These are phyloP conservation scores for Samsoniella hepiali DNA, from an alignment of 2,329 filamentous ascomycete species.

Conservation along the genomic window DNA sequence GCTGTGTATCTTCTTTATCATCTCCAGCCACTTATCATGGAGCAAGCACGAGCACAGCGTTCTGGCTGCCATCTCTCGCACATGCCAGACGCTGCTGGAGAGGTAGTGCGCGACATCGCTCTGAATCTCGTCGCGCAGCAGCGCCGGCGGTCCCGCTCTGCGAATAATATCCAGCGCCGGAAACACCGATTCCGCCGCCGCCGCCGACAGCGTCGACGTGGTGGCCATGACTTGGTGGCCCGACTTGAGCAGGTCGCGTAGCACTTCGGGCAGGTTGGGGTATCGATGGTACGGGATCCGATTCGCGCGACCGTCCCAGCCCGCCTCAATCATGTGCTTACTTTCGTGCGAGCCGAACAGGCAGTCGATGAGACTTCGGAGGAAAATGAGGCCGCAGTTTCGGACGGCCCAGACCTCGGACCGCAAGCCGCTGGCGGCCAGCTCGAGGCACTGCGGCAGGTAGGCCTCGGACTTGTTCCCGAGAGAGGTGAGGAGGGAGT, in stretches of 20 bases:
- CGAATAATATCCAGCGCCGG: slow-evolving; percentile 79
- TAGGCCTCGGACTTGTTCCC: slow-evolving; percentile 70
- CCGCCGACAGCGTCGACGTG: slow-evolving; percentile 29
- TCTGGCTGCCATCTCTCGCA: slow-evolving; percentile 75
- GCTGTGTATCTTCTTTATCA: slow-evolving; percentile 37
- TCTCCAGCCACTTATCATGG: slow-evolving; percentile 45
- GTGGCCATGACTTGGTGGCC: slow-evolving; percentile 45
- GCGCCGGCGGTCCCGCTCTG: slow-evolving; percentile 63
- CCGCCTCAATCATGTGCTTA: slow-evolving; percentile 58
- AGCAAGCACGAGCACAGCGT: slow-evolving; percentile 64
- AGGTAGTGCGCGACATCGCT: slow-evolving; percentile 60
- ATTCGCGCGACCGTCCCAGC: slow-evolving; percentile 62
- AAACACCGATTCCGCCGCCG: slow-evolving; percentile 68
- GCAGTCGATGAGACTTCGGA: slow-evolving; percentile 78
- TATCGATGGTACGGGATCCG: slow-evolving; percentile 69
- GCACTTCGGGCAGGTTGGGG: slow-evolving; percentile 59
- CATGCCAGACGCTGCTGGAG: slow-evolving; percentile 71
- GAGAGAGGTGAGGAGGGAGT: slow-evolving; percentile 69
- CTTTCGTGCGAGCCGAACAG: slow-evolving; percentile 73
- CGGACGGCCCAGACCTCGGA: slow-evolving; percentile 90
- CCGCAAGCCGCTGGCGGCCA: slow-evolving; percentile 77
- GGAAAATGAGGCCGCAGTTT: slow-evolving; percentile 87
- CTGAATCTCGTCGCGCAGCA: slow-evolving; percentile 53
- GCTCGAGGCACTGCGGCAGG: slow-evolving; percentile 67
- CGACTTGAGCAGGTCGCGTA: slow-evolving; percentile 59